Conservation (phyloP, 1,284 basidiomycete genomes). For the Pseudozyma sp. region DNA sequence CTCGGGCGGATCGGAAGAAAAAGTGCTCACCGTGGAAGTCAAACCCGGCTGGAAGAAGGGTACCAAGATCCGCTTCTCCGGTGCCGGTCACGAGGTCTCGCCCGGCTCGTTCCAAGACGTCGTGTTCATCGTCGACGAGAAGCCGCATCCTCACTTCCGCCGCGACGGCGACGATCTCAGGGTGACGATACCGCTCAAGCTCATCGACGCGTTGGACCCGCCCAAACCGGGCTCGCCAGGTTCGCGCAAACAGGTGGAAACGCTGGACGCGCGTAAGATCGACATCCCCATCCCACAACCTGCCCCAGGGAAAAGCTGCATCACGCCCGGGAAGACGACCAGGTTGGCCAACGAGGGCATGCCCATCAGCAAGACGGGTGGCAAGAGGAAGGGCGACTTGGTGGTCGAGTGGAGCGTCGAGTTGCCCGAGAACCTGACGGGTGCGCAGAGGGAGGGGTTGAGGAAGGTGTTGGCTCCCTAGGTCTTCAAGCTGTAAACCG, state of each 20-base stretch:
- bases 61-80: constrained; percentile 67
- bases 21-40: constrained; percentile 75
- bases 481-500: too few relatives aligned
- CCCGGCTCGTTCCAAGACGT: constrained; percentile 63
- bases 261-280: constrained; percentile 61
- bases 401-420: constrained; percentile 65
- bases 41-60: constrained; percentile 68
- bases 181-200: constrained; percentile 50
- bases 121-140: constrained; percentile 68
- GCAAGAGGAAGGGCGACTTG: constrained; percentile 63
- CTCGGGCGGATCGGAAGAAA: constrained; percentile 84
- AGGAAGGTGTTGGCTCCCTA: constrained; percentile 50
- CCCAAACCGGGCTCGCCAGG: constrained; percentile 55
- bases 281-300: constrained; percentile 61
- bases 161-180: constrained; percentile 66
- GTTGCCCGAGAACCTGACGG: constrained; percentile 58
- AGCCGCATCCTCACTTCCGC: constrained; percentile 58
- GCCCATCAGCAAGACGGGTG: constrained; percentile 65
- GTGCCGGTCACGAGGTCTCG: constrained; percentile 64
- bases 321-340: constrained; percentile 61
- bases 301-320: constrained; percentile 41
- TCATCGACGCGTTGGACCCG: constrained; percentile 65
- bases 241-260: constrained; percentile 50
- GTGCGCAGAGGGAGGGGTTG: constrained; percentile 53
- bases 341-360: constrained; percentile 65